These are phyloP conservation scores for Petunia axillaris DNA, from an alignment of 257 asterid species.

Conservation along the genomic window DNA sequence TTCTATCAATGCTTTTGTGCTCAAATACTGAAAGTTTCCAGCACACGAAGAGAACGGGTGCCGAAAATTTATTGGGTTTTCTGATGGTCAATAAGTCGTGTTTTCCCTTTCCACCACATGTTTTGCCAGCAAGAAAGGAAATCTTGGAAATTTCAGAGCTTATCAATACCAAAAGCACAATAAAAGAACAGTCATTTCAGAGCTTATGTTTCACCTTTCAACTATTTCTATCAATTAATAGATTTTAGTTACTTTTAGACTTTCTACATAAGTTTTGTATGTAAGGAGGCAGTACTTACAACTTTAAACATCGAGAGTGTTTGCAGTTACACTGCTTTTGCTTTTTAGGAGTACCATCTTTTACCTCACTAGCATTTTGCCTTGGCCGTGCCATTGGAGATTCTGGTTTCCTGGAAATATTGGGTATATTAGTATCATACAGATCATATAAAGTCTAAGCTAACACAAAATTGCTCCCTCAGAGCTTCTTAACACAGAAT, in stretches of 20 bases:
- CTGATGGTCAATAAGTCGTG: neutral
- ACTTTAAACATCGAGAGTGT: constrained; percentile 89
- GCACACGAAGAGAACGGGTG: neutral
- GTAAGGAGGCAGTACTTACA: constrained; percentile 59
- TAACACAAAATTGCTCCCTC: constrained; percentile 7
- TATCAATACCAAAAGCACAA: constrained; percentile 6
- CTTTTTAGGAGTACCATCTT: constrained; percentile 95
- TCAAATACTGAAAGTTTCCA: neutral
- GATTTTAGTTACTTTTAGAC: neutral
- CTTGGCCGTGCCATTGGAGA: constrained; percentile 82
- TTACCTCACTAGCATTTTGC: constrained; percentile 59
- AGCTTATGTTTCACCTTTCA: constrained; percentile 4
- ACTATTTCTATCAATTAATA: neutral
- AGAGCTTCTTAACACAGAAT: neutral
- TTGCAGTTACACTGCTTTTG: constrained; percentile 96
- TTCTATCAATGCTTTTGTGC: constrained; percentile 11
- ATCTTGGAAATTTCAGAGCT: constrained; percentile 6
- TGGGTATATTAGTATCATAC: constrained; percentile 29
- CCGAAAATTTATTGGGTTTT: neutral
- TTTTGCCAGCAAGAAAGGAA: neutral
- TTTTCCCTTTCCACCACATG: neutral
- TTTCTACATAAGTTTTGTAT: constrained; percentile 15
- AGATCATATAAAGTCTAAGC: constrained; percentile 2
- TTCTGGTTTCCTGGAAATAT: constrained; percentile 75
- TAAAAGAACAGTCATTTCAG: constrained; percentile 3